phyloP scores from a whole-genome alignment of 768 basidiomycete genomes.

The Mycena capillaripes region DNA sequence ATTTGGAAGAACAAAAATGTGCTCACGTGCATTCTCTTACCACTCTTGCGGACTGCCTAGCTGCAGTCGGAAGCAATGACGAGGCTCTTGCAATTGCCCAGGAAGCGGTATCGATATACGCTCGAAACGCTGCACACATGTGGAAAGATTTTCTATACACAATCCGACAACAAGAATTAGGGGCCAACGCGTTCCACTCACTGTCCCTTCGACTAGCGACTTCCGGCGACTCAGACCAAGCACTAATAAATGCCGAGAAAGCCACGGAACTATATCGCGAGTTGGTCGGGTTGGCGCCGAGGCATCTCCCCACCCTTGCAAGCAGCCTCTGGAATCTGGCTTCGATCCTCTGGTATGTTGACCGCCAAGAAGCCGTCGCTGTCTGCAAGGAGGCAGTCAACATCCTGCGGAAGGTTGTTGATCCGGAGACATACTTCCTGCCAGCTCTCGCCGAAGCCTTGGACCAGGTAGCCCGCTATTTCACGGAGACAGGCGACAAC shows the following conservation, averaged over 20 bases:
- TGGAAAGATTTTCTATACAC: not conserved
- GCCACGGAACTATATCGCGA: not conserved
- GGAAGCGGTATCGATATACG: not conserved
- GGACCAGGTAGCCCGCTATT: not conserved
- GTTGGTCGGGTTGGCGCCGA: not conserved
- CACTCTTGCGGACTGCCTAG: slow-evolving; percentile 10
- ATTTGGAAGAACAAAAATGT: not conserved
- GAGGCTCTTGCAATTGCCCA: not conserved
- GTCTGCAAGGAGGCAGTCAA: slow-evolving; percentile 5
- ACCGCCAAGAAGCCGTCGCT: not conserved
- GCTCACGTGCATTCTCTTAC: not conserved
- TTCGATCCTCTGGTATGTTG: not conserved
- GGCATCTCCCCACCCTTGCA: not conserved
- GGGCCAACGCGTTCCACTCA: not conserved
- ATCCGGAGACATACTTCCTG: not conserved
- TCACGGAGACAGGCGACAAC: not conserved
- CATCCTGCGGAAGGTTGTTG: slow-evolving; percentile 1
- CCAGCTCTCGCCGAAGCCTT: not conserved
- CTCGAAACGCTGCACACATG: not conserved
- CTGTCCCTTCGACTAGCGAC: not conserved
- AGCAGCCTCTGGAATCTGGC: not conserved
- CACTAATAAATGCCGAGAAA: not conserved
- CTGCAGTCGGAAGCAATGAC: not conserved
- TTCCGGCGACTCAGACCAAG: not conserved
- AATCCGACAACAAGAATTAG: not conserved